Evolutionary conservation across 2,329 filamentous ascomycete genomes (phyloP).

Genomic region (Dactylellina leptospora): DNA sequence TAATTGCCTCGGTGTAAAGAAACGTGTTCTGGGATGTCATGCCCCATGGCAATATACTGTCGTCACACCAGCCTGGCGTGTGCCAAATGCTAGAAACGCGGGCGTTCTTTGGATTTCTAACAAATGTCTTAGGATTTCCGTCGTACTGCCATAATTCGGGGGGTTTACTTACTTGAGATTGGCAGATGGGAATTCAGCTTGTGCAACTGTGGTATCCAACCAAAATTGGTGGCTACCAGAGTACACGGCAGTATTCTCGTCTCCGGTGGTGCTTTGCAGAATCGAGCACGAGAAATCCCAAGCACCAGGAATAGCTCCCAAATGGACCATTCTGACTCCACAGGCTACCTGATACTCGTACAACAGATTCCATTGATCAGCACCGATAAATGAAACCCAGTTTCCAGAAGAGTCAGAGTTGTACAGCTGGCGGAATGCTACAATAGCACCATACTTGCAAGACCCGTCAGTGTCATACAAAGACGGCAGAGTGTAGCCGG

Average conservation of each 20-base stretch:
- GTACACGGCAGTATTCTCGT: conserved; percentile 62
- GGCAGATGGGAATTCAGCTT: conserved; percentile 66
- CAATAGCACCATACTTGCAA: conserved; percentile 70
- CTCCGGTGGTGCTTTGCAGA: conserved; percentile 63
- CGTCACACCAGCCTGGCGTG: conserved; percentile 36
- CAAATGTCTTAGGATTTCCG: neutral
- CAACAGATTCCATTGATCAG: conserved; percentile 67
- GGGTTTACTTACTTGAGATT: conserved; percentile 63
- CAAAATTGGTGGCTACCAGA: conserved; percentile 34
- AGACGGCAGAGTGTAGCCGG: conserved; percentile 65
- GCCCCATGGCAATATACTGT: conserved; percentile 23
- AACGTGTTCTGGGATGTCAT: conserved; percentile 43
- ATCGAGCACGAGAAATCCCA: conserved; percentile 64
- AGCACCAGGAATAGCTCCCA: conserved; percentile 67
- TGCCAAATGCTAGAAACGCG: conserved; percentile 37
- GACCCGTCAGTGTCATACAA: conserved; percentile 64
- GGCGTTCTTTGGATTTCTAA: conserved; percentile 45
- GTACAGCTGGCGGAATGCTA: conserved; percentile 67
- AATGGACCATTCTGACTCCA: conserved; percentile 69
- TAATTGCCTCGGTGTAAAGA: conserved; percentile 36
- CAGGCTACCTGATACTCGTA: conserved; percentile 66
- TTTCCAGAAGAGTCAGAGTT: conserved; percentile 65
- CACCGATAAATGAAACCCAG: conserved; percentile 67
- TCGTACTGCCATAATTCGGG: too few species aligned
- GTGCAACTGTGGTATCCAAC: conserved; percentile 61